A percentile compares a stretch with the other conserved stretches of the same genome.
Evolutionary conservation across 805 yeast genomes (phyloP).

Genomic region (Tetrapisispora fleetii): DNA sequence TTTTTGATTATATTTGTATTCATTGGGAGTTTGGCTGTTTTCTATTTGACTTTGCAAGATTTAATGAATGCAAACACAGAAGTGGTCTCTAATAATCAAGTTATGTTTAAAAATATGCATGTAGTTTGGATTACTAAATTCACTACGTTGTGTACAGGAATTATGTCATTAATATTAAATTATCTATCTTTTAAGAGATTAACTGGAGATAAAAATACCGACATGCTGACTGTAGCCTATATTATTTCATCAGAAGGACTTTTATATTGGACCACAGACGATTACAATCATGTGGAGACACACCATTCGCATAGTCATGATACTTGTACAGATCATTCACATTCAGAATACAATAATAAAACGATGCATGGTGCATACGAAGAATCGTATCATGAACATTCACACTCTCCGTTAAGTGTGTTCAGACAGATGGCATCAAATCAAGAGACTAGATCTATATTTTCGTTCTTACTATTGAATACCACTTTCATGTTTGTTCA

Average conservation of each 20-base stretch:
- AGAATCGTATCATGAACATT: not conserved
- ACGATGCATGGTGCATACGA: not conserved
- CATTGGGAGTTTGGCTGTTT: constrained; percentile 21
- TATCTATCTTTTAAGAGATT: constrained; percentile 27
- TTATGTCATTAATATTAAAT: constrained; percentile 28
- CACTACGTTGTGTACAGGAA: constrained; percentile 20
- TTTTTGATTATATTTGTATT: constrained; percentile 25
- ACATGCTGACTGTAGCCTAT: constrained; percentile 11
- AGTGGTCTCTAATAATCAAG: not conserved
- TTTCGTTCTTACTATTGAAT: constrained; percentile 75
- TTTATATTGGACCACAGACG: constrained; percentile 5
- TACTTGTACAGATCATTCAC: not conserved
- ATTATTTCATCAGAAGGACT: constrained; percentile 12
- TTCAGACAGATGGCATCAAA: constrained; percentile 34
- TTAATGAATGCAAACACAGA: constrained; percentile 1
- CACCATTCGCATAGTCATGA: constrained; percentile 8
- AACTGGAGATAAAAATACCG: constrained; percentile 7
- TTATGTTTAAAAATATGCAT: constrained; percentile 1
- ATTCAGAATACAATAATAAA: not conserved
- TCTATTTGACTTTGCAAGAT: constrained; percentile 22
- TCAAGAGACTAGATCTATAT: constrained; percentile 77
- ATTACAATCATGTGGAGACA: constrained; percentile 5
- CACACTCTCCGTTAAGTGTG: constrained; percentile 6
- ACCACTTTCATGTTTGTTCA: constrained; percentile 93
- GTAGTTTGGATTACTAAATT: constrained; percentile 11